Conservation (phyloP, 2,329 filamentous ascomycete species). For the Coniochaeta sp. region DNA sequence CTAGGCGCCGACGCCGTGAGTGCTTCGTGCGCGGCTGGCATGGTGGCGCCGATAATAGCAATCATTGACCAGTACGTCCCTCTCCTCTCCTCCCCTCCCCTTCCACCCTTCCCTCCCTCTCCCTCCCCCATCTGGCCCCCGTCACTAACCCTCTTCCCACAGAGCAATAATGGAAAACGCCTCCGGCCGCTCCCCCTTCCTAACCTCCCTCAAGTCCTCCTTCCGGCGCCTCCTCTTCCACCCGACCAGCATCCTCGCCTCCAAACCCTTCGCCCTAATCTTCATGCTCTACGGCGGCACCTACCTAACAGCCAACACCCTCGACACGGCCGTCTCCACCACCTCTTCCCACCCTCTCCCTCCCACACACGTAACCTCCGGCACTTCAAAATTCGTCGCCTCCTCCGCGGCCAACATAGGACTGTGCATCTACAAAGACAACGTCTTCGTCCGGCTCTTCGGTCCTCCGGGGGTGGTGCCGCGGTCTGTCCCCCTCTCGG, state of each 20-base stretch:
- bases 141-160: no score
- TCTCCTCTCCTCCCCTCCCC: background rate
- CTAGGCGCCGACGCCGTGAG: slow-evolving; percentile 62
- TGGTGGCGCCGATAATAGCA: slow-evolving; percentile 79
- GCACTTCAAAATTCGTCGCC: slow-evolving; percentile 72
- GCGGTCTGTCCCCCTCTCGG: slow-evolving; percentile 58
- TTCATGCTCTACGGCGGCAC: slow-evolving; percentile 78
- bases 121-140: background rate
- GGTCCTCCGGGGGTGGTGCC: slow-evolving; percentile 49
- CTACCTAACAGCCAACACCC: slow-evolving; percentile 79
- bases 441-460: slow-evolving; percentile 76
- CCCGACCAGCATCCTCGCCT: slow-evolving; percentile 55
- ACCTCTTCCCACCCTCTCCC: slow-evolving; percentile 40
- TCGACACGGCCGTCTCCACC: slow-evolving; percentile 74
- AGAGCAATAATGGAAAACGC: slow-evolving; percentile 78
- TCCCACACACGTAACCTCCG: slow-evolving; percentile 60
- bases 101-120: no score
- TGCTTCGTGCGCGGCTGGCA: slow-evolving; percentile 62
- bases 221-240: slow-evolving; percentile 47
- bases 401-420: slow-evolving; percentile 78
- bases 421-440: slow-evolving; percentile 85
- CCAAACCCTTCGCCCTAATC: slow-evolving; percentile 63
- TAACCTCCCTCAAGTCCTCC: slow-evolving; percentile 52
- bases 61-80: slow-evolving; percentile 71
- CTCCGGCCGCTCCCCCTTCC: slow-evolving; percentile 58